Percentiles rank a stretch among this genome's conserved stretches.
Conservation (phyloP, 2,329 filamentous ascomycete species). For the Apiospora pterosperma region DNA sequence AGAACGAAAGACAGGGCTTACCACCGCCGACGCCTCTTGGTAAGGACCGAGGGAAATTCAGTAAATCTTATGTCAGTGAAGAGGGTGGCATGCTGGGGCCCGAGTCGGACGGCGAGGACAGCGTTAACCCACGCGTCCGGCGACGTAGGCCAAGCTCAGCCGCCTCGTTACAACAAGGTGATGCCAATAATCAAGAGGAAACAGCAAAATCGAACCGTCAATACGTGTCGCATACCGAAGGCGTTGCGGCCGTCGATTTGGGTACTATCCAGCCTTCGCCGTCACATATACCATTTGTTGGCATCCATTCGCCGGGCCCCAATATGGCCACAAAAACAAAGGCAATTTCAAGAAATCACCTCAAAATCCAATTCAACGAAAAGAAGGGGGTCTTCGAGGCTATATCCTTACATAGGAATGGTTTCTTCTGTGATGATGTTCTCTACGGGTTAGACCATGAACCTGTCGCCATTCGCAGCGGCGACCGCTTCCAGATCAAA, state of each 20-base stretch:
- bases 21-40: constrained; percentile 49
- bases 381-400: constrained; percentile 63
- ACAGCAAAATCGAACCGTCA: constrained; percentile 55
- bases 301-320: constrained; percentile 67
- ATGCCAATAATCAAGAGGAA: constrained; percentile 32
- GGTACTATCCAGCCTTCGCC: constrained; percentile 58
- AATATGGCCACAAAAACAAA: constrained; percentile 62
- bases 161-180: constrained; percentile 36
- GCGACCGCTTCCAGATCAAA: constrained; percentile 68
- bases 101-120: constrained; percentile 54
- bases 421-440: constrained; percentile 63
- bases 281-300: constrained; percentile 61
- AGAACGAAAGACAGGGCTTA: constrained; percentile 45
- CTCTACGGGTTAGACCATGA: constrained; percentile 48
- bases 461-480: constrained; percentile 57
- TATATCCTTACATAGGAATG: constrained; percentile 59
- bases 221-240: constrained; percentile 58
- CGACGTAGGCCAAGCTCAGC: constrained; percentile 42
- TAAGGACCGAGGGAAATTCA: constrained; percentile 52
- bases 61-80: constrained; percentile 65
- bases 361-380: constrained; percentile 69
- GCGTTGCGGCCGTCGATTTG: constrained; percentile 57
- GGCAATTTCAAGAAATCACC: constrained; percentile 70
- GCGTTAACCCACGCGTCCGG: constrained; percentile 40
- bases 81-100: constrained; percentile 66